A percentile compares a stretch with the other conserved stretches of the same genome.
phyloP scores from a whole-genome alignment of 2,329 filamentous ascomycete genomes.

The Fusarium sacchari region DNA sequence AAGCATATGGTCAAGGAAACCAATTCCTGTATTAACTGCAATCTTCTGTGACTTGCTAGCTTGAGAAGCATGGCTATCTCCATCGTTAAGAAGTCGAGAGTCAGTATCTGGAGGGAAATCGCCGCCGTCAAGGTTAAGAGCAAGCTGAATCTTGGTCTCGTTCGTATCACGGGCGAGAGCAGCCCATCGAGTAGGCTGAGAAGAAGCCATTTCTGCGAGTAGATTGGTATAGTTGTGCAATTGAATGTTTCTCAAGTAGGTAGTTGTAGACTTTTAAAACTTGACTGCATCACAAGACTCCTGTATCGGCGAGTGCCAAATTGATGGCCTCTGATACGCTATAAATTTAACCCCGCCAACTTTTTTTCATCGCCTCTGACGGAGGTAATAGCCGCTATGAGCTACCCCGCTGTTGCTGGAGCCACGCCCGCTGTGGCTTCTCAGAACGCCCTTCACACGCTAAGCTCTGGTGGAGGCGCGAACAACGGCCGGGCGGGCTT shows the following conservation, averaged over 20 bases:
- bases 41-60: conserved; percentile 86
- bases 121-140: conserved; percentile 93
- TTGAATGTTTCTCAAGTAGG: neutral
- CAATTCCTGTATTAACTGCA: conserved; percentile 90
- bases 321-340: conserved; percentile 42
- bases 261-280: conserved; percentile 17
- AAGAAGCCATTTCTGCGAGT: conserved; percentile 40
- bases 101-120: conserved; percentile 74
- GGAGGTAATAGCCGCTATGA: conserved; percentile 30
- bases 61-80: conserved; percentile 82
- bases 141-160: conserved; percentile 96
- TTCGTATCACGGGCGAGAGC: conserved; percentile 91
- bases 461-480: conserved; percentile 13
- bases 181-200: conserved; percentile 69
- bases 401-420: conserved; percentile 46
- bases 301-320: conserved; percentile 46
- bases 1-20: conserved; percentile 98
- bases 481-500: conserved; percentile 7
- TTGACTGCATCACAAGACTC: conserved; percentile 30
- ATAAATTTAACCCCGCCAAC: conserved; percentile 13
- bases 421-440: conserved; percentile 39
- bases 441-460: conserved; percentile 34
- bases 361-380: conserved; percentile 32
- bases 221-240: conserved; percentile 20
- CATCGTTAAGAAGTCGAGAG: conserved; percentile 59